Conservation (phyloP, 1,284 basidiomycete species). For the Meripilus lineatus region DNA sequence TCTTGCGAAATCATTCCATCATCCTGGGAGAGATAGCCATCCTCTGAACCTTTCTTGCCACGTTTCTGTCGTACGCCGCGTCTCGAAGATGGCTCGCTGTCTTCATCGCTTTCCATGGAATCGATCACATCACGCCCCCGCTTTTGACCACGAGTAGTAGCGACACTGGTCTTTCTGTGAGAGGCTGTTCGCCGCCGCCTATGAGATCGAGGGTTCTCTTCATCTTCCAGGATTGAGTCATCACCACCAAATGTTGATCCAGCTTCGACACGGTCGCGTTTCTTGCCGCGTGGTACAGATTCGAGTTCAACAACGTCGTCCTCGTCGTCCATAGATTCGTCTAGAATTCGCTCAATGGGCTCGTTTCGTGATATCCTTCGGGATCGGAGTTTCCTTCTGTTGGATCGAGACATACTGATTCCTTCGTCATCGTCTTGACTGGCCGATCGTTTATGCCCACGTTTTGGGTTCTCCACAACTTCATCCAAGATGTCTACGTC, state of each 20-base stretch:
- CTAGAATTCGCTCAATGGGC: conserved; percentile 15
- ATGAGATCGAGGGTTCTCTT: conserved; percentile 22
- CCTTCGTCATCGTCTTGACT: conserved; percentile 35
- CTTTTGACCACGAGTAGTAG: conserved; percentile 50
- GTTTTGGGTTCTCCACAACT: too few relatives aligned
- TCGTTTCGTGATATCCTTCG: conserved; percentile 44
- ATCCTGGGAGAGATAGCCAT: conserved; percentile 35
- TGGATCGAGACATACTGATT: conserved; percentile 11
- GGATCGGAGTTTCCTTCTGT: conserved; percentile 32
- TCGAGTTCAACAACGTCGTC: conserved; percentile 12
- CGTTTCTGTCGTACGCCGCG: conserved; percentile 31
- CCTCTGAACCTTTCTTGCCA: conserved; percentile 21
- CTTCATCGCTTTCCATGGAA: conserved; percentile 46
- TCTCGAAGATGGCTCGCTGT: conserved; percentile 26
- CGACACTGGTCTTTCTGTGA: conserved; percentile 42
- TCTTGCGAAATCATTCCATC: conserved; percentile 41
- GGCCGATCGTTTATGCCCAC: conserved; percentile 46
- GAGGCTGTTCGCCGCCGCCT: conserved; percentile 38
- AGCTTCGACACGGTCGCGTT: conserved; percentile 69
- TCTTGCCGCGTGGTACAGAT: conserved; percentile 54
- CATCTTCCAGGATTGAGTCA: conserved; percentile 32
- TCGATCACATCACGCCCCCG: conserved; percentile 51
- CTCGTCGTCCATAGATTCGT: conserved; percentile 28
- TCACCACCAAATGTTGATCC: conserved; percentile 67
- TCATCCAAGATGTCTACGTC: conserved; percentile 23